Evolutionary conservation across 2,329 filamentous ascomycete genomes (phyloP).

Genomic region (Alternaria sp.): DNA sequence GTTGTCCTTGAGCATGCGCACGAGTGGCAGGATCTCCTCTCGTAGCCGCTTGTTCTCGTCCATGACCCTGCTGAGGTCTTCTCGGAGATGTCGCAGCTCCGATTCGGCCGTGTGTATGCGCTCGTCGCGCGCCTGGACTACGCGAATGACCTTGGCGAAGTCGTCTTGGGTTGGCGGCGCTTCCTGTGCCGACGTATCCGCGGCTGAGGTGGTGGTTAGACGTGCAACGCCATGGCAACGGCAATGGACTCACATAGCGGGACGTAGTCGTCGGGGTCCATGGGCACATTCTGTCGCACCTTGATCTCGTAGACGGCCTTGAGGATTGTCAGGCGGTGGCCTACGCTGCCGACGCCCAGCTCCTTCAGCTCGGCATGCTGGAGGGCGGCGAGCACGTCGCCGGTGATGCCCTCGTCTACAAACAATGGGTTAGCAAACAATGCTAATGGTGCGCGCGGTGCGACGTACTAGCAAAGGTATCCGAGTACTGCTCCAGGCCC

Average conservation of each 20-base stretch:
- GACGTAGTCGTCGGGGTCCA: conserved; percentile 92
- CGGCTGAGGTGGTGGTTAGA: conserved; percentile 63
- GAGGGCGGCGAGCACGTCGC: conserved; percentile 86
- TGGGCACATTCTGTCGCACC: conserved; percentile 86
- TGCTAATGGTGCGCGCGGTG: neutral
- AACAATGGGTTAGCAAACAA: conserved; percentile 15
- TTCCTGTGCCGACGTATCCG: conserved; percentile 85
- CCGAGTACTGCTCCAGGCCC: conserved; percentile 81
- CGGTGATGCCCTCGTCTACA: conserved; percentile 90
- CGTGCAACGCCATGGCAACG: neutral
- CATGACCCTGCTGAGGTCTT: conserved; percentile 57
- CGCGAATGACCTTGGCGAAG: conserved; percentile 87
- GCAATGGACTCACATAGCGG: conserved; percentile 75
- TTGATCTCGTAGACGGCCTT: conserved; percentile 98
- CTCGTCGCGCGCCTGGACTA: conserved; percentile 88
- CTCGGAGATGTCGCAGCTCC: conserved; percentile 77
- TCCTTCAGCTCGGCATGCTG: conserved; percentile 94
- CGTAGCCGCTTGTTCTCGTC: conserved; percentile 88
- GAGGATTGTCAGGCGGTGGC: conserved; percentile 90
- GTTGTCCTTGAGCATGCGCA: conserved; percentile 89
- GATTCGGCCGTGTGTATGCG: conserved; percentile 83
- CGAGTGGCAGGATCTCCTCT: conserved; percentile 88
- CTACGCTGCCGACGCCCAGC: conserved; percentile 91
- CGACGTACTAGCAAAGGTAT: conserved; percentile 78
- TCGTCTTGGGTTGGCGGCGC: conserved; percentile 90